These are phyloP conservation scores for Pleurotus cornucopiae DNA, from an alignment of 768 basidiomycete species.

Conservation along the genomic window DNA sequence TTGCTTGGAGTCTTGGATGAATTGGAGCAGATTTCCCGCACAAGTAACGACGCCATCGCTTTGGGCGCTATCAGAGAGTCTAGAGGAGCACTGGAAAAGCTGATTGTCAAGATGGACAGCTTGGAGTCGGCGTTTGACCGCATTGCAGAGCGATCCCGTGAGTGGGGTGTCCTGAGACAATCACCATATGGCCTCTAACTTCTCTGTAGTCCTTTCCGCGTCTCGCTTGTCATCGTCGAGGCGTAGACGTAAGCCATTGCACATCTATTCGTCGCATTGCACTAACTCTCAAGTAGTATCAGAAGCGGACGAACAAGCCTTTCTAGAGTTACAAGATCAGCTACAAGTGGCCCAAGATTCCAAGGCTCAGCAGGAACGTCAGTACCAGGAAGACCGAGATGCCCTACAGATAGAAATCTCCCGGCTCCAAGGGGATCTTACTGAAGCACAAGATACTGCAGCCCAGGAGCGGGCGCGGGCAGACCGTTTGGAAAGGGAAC, in stretches of 20 bases:
- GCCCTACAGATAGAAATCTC: conserved; percentile 53
- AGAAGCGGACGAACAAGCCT: conserved; percentile 72
- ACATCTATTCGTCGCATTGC: conserved; percentile 7
- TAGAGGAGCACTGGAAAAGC: conserved; percentile 58
- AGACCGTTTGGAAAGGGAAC: conserved; percentile 58
- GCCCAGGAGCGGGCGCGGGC: conserved; percentile 47
- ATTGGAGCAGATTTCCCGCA: conserved; percentile 52
- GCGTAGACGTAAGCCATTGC: conserved; percentile 57
- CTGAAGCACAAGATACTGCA: conserved; percentile 31
- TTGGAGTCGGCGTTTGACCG: conserved; percentile 80
- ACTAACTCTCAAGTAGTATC: conserved; percentile 38
- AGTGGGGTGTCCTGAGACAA: conserved; percentile 22
- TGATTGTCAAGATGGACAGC: conserved; percentile 73
- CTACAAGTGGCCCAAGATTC: conserved; percentile 57
- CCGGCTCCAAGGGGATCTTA: conserved; percentile 42
- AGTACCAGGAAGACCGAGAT: conserved; percentile 55
- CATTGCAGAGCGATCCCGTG: conserved; percentile 81
- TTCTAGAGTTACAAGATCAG: conserved; percentile 68
- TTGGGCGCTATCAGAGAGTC: conserved; percentile 59
- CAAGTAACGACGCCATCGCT: conserved; percentile 40
- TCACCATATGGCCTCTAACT: background rate
- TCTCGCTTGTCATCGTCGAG: conserved; percentile 67
- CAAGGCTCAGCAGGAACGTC: conserved; percentile 51
- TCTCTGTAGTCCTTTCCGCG: conserved; percentile 61
- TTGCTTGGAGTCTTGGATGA: conserved; percentile 62